Conservation (phyloP, 2,329 filamentous ascomycete species). For the Saccharata proteae region DNA sequence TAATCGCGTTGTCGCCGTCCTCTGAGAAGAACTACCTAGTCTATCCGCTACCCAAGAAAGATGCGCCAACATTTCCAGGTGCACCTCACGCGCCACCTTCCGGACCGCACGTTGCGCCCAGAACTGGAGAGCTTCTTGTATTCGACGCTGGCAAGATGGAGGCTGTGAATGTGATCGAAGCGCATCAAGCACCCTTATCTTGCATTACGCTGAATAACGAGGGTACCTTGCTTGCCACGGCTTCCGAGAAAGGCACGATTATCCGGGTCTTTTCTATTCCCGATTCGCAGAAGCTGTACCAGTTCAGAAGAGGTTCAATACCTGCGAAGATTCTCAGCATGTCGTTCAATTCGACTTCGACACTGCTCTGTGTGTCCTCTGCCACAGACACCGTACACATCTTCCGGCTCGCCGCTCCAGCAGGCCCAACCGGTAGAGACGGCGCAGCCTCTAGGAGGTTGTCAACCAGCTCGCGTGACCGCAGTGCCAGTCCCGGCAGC, state of each 20-base stretch:
- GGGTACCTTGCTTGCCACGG: constrained; percentile 81
- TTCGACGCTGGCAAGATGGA: constrained; percentile 85
- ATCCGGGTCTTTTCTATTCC: constrained; percentile 93
- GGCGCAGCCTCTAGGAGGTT: constrained; percentile 14
- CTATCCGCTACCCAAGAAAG: constrained; percentile 70
- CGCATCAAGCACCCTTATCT: constrained; percentile 81
- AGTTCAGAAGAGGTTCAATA: constrained; percentile 91
- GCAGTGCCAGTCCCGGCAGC: constrained; percentile 31
- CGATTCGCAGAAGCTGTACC: constrained; percentile 81
- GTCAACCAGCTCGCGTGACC: constrained; percentile 20
- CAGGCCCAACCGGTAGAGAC: constrained; percentile 1
- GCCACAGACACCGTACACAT: constrained; percentile 95
- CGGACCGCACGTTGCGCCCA: constrained; percentile 62
- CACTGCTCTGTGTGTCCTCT: constrained; percentile 86
- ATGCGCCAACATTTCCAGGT: constrained; percentile 31
- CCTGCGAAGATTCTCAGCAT: constrained; percentile 95
- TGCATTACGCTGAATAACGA: constrained; percentile 87
- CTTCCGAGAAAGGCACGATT: constrained; percentile 94
- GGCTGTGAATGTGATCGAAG: constrained; percentile 89
- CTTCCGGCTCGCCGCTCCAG: constrained; percentile 53
- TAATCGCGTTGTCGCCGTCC: constrained; percentile 85
- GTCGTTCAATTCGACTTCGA: constrained; percentile 94
- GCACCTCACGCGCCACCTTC: constrained; percentile 75
- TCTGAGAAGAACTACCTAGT: constrained; percentile 94
- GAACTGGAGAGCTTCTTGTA: constrained; percentile 82